Evolutionary conservation across 805 yeast genomes (phyloP), one percentile per base, ranked within the genome.

Genomic region (Metschnikowia dekortorum): DNA sequence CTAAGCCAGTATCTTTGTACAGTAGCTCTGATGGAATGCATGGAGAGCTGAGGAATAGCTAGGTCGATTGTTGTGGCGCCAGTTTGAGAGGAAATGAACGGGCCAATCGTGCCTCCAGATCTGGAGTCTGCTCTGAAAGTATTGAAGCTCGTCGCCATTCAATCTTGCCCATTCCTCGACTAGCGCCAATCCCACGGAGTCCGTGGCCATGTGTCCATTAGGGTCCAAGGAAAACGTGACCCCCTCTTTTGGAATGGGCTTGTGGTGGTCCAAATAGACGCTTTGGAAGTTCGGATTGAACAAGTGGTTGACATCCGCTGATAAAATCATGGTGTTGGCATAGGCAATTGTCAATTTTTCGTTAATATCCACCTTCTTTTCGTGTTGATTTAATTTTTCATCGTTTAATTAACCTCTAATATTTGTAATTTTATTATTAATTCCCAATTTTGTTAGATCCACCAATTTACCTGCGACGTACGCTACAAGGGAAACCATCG

Each of bases 51-150:
- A 2, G 95, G 83, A 58, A 88, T 84, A 49, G 96, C 96, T 51
- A 87, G 67, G 60, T 88, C 96, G 49, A 87, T 80, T 40, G 92
- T 85, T 61, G 88, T 75, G 3, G 87, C 87, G 49, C 89, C 89
- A 1, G 88, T 82, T 54, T 76, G 80, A 38, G 79, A 68, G 13
- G 87, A 72, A 48, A 84, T 71, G 9, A 78, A 74, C 22, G 89
- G 96, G 0, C 96, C 96, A 62, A 89, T 87, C 29, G 96, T 88
- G 37, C 95, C 95, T 32, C 96, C 96, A 0, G 90, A 84, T 63
- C 94, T 80, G 13, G 87, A 79, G 64, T 84, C 94, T 81, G 65
- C 87, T 85, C 63, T 89, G 96, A 82, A 88, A 88, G 67, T 82
- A 83, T 69, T 89, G 96, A 30, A 89, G 57, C 48, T 71, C 69